A percentile compares a stretch with the other conserved stretches of the same genome.
Conservation (phyloP, 139 green algal genomes). For the Yamagishiella unicocca region DNA sequence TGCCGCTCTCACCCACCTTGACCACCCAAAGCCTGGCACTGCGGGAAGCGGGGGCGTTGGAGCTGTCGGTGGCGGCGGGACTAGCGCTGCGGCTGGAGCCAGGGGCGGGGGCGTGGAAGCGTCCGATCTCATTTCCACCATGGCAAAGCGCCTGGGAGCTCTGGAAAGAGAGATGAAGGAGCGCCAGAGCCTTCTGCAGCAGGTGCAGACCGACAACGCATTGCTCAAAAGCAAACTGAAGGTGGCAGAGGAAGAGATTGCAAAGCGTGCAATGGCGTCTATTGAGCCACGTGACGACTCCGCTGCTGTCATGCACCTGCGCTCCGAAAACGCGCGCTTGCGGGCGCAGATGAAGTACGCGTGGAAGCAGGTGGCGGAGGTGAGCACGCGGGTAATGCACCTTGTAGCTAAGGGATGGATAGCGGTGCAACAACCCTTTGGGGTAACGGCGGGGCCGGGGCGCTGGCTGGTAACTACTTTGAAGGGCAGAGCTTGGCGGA, state of each 20-base stretch:
- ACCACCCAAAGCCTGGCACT: background rate
- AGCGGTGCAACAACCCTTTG: background rate
- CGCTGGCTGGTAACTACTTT: too few species aligned
- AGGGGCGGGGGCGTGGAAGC: slow-evolving; percentile 22
- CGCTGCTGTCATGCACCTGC: slow-evolving; percentile 37
- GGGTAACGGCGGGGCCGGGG: too few species aligned
- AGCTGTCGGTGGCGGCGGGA: background rate
- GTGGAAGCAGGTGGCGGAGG: slow-evolving; percentile 49
- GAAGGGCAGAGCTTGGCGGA: too few species aligned
- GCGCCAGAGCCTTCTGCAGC: slow-evolving; percentile 15
- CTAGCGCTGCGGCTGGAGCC: background rate
- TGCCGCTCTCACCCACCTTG: background rate
- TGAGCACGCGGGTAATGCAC: background rate
- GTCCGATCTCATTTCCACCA: slow-evolving; percentile 51
- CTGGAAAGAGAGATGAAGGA: slow-evolving; percentile 54
- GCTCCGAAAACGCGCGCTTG: slow-evolving; percentile 21
- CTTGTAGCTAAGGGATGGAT: background rate
- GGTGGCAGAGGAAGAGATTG: slow-evolving; percentile 55
- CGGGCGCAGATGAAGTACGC: slow-evolving; percentile 45
- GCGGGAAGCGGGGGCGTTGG: background rate
- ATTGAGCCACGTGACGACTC: slow-evolving; percentile 22
- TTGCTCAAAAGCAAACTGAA: slow-evolving; percentile 51
- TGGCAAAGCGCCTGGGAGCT: slow-evolving; percentile 56
- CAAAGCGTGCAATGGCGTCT: slow-evolving; percentile 28
- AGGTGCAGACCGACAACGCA: slow-evolving; percentile 51